Conservation (phyloP, 176 grass and related monocot species). For the Panicum miliaceum region DNA sequence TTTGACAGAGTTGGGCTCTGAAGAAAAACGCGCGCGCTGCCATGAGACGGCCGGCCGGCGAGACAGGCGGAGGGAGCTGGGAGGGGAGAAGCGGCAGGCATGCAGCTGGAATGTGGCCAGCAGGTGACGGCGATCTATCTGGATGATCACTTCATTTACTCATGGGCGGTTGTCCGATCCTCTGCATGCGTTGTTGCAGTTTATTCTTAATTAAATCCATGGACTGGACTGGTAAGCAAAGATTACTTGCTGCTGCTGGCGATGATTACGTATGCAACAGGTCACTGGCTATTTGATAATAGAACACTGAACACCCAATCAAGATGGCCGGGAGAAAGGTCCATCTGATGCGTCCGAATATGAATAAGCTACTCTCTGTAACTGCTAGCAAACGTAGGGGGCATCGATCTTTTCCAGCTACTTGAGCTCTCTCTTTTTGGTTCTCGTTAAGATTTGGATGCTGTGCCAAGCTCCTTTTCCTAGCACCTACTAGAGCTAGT, state of each 20-base stretch:
- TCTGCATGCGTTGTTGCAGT: not conserved
- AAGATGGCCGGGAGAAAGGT: not conserved
- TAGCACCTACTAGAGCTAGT: constrained; percentile 8
- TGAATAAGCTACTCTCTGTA: constrained; percentile 9
- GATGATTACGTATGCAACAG: constrained; percentile 10
- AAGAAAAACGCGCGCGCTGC: not conserved
- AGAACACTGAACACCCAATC: not conserved
- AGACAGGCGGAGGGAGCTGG: constrained; percentile 29
- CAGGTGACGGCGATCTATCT: constrained; percentile 12
- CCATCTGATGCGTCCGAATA: not conserved
- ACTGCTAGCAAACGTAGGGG: not conserved
- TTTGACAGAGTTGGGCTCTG: not conserved
- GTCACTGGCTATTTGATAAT: not conserved
- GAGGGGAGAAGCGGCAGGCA: not conserved
- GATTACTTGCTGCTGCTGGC: not conserved
- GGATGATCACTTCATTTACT: not conserved
- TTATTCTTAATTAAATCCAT: not conserved
- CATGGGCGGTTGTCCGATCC: not conserved
- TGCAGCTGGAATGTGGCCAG: not conserved
- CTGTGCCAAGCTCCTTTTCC: not conserved
- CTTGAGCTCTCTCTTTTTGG: constrained; percentile 19
- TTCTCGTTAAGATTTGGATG: constrained; percentile 48
- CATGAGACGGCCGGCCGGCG: constrained; percentile 8
- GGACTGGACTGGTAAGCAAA: not conserved
- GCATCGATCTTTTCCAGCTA: constrained; percentile 14